Evolutionary conservation across 805 yeast genomes (phyloP), one percentile per base, ranked within the genome.

Genomic region (Danielia oregonensis): DNA sequence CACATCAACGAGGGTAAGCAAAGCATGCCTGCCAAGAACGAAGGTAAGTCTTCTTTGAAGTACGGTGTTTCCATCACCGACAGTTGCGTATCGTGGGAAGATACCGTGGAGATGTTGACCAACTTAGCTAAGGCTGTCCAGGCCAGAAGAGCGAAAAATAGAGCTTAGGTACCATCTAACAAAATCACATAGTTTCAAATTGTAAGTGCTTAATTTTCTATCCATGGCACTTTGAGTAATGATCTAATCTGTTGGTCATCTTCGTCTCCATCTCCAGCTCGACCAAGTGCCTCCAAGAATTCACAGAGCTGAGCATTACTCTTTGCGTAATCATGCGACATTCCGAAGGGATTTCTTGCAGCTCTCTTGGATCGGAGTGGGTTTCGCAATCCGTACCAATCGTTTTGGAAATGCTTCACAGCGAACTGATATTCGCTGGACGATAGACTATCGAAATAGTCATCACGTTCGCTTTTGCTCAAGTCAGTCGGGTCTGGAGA

Each of bases 21-120:
- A 24, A 44, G 70, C 80, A 84, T 54, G 88, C 76, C 86, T 30
- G 56, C 61, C 9, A 71, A 64, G 26, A 68, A 76, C 38, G 82
- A 80, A 33, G 96, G 95, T 35, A 82, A 82, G 55, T 72, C 71
- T 35, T 59, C 62, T 11, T 76, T 91, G 63, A 77, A 83, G 54
- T 91, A 91, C 65, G 98, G 98, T 43, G 86, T 88, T 44, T 85
- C 95, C 19, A 88, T 91, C 52, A 91, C 98, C n/a, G 98, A 91
- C 63, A 96, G 96, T 21, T 91, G 98, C 72, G 88, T 91, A 41
- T 76, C 86, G 40, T 86, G 95, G 87, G 93, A 84, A 35, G 70
- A 78, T 31, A 91, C 98, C 12, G 91, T 72, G 31, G 64, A 60
- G 17, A 91, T 87, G 36, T 71, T 91, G 49, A 73, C 70, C 33